Evolutionary conservation across 2,329 filamentous ascomycete species (phyloP).

Genomic region (Trichoderma sp.): DNA sequence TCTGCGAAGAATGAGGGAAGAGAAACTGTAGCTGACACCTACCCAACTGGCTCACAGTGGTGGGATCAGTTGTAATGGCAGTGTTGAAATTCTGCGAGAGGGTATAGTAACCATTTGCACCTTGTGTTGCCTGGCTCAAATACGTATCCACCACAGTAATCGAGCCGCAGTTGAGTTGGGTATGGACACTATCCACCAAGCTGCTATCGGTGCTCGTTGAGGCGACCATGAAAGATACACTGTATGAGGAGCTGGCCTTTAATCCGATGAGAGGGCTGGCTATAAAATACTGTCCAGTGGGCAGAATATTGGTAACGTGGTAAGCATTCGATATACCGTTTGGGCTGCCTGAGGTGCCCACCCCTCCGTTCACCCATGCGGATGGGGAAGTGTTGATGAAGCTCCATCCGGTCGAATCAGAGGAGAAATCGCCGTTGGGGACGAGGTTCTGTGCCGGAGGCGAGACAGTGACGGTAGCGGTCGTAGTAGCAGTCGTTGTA

Average conservation of each 20-base stretch:
- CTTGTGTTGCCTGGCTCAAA: background rate
- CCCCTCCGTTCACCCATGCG: background rate
- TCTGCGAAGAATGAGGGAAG: background rate
- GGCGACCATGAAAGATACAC: background rate
- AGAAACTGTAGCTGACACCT: background rate
- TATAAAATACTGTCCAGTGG: background rate
- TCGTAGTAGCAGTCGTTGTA: slow-evolving; percentile 2
- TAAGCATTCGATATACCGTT: background rate
- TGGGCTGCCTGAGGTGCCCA: background rate
- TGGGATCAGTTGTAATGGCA: background rate
- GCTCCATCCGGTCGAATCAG: background rate
- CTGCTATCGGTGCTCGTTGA: background rate
- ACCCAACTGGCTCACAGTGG: background rate
- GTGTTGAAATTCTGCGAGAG: background rate
- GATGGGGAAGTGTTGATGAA: background rate
- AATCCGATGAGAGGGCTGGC: background rate
- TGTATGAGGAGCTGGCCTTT: background rate
- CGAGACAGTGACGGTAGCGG: background rate
- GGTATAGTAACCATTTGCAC: background rate
- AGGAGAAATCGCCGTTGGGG: slow-evolving; percentile 13
- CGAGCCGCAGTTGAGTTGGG: background rate
- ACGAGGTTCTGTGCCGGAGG: background rate
- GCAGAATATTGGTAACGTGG: background rate
- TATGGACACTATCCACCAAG: background rate
- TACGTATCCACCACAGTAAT: background rate